Evolutionary conservation across 768 basidiomycete species (phyloP).

Genomic region (Trametes cubensis): DNA sequence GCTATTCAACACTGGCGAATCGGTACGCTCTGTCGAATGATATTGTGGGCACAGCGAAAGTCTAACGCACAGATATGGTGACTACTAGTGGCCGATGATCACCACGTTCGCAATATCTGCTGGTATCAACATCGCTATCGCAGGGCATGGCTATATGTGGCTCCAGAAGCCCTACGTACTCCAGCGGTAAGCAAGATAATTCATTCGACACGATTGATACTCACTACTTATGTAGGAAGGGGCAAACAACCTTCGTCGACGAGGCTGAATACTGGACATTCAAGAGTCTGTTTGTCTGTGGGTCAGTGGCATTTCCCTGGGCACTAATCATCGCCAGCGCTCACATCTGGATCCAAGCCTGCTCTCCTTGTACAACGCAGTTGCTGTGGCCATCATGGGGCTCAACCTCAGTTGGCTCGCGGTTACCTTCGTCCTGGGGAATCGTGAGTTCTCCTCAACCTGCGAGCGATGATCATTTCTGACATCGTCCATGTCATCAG

Average conservation of each 20-base stretch:
- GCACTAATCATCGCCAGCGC: too few species aligned
- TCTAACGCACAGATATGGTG: neutral
- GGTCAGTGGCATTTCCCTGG: neutral
- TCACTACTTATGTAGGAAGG: neutral
- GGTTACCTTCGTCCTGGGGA: conserved; percentile 15
- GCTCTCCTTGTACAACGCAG: conserved; percentile 7
- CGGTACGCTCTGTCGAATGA: too few species aligned
- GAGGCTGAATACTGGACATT: conserved; percentile 16
- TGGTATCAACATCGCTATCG: conserved; percentile 4
- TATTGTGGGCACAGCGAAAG: too few species aligned
- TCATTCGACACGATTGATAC: neutral
- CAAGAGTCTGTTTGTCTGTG: conserved; percentile 16
- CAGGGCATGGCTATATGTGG: conserved; percentile 5
- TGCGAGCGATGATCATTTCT: neutral
- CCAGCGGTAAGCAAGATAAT: neutral
- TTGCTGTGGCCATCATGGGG: conserved; percentile 1
- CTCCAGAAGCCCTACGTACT: conserved; percentile 10
- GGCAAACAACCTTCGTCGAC: neutral
- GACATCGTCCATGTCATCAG: neutral
- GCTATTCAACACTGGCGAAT: neutral
- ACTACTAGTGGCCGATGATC: conserved; percentile 14
- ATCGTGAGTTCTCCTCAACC: neutral
- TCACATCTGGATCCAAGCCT: neutral
- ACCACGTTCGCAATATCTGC: neutral
- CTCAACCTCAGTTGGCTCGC: conserved; percentile 11